Conservation (phyloP, 2,329 filamentous ascomycete genomes). For the Fusarium beomiforme region DNA sequence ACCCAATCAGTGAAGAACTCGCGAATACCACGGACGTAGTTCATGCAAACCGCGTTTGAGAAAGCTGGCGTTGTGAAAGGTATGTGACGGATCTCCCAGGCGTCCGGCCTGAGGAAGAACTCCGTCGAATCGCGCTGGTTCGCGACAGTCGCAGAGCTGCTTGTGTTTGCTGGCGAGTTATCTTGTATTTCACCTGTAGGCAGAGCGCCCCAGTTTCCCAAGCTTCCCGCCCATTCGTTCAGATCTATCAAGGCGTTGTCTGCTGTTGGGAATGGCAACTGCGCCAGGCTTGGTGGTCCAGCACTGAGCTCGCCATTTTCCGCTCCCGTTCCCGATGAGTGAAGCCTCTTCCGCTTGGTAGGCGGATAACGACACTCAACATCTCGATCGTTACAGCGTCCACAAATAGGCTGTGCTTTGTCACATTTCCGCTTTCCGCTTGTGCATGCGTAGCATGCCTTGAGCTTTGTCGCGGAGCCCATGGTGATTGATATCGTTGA, state of each 20-base stretch:
- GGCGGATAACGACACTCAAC: slow-evolving; percentile 4
- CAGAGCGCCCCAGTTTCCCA: background rate
- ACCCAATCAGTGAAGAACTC: slow-evolving; percentile 9
- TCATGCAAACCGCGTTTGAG: slow-evolving; percentile 1
- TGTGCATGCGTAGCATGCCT: background rate
- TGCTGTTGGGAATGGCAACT: background rate
- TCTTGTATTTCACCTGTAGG: background rate
- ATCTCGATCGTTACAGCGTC: slow-evolving; percentile 6
- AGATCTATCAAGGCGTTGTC: background rate
- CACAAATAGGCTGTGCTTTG: slow-evolving; percentile 1
- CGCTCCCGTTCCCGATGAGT: background rate
- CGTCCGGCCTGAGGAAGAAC: background rate
- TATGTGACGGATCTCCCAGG: background rate
- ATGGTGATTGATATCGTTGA: background rate
- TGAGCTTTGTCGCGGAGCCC: background rate
- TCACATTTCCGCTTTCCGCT: slow-evolving; percentile 11
- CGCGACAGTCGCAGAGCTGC: background rate
- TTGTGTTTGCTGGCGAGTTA: background rate
- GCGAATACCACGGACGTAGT: background rate
- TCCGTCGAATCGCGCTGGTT: background rate
- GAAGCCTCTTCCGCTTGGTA: background rate
- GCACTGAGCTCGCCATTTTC: background rate
- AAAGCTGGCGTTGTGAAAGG: background rate
- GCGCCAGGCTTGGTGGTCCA: background rate
- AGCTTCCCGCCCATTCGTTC: background rate